Percentiles rank a stretch among this genome's conserved stretches.
These are phyloP conservation scores for Canna indica DNA, from an alignment of 176 grass and related monocot species.

Conservation along the genomic window DNA sequence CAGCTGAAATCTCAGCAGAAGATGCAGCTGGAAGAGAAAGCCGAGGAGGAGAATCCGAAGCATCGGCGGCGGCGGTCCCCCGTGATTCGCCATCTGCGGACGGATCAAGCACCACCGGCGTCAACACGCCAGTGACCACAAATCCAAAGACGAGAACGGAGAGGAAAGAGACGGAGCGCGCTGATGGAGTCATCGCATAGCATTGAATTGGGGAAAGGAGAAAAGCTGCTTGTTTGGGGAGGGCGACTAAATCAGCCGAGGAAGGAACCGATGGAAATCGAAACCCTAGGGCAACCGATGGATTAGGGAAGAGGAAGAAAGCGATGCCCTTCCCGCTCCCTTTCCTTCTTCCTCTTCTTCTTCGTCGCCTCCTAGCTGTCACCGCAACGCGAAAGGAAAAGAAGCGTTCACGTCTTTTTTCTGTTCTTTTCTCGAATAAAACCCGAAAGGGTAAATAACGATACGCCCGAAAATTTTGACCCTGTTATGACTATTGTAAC, in stretches of 20 bases:
- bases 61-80: background rate
- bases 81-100: background rate
- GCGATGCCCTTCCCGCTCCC: background rate
- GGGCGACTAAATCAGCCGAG: background rate
- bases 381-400: background rate
- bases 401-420: background rate
- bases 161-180: background rate
- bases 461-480: no score
- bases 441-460: background rate
- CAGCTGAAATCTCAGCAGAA: background rate
- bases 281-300: background rate
- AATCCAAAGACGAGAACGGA: background rate
- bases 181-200: background rate
- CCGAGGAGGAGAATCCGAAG: background rate
- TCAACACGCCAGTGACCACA: background rate
- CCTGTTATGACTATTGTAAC: no score
- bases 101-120: background rate
- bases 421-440: no score
- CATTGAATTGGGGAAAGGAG: background rate
- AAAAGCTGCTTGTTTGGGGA: background rate
- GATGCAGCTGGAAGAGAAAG: slow-evolving; percentile 1
- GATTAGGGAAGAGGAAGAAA: background rate
- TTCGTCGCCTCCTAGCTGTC: background rate
- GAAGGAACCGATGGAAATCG: background rate
- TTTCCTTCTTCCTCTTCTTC: background rate